phyloP scores from a whole-genome alignment of 2,329 filamentous ascomycete species.

The Alternaria sp. region DNA sequence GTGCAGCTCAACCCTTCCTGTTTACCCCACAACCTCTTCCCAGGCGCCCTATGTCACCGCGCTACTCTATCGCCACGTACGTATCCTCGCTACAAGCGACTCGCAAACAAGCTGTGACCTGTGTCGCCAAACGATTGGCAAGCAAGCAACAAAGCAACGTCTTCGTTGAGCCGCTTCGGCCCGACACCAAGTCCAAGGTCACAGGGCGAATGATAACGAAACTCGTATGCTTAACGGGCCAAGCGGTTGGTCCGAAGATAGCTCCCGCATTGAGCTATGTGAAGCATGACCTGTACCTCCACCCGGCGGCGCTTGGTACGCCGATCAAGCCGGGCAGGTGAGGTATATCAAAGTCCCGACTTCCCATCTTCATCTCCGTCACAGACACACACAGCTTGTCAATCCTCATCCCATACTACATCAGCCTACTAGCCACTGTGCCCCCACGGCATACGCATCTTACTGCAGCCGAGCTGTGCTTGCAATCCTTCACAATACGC shows the following conservation, averaged over 20 bases:
- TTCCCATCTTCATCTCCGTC: conserved; percentile 20
- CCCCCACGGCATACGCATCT: conserved; percentile 41
- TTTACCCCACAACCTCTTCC: conserved; percentile 37
- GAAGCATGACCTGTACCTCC: conserved; percentile 36
- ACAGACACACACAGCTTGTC: conserved; percentile 15
- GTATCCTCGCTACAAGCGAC: conserved; percentile 2
- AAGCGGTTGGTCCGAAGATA: conserved; percentile 28
- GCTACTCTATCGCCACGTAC: conserved; percentile 7
- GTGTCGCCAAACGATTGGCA: background rate
- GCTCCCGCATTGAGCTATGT: conserved; percentile 27
- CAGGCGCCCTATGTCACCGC: conserved; percentile 17
- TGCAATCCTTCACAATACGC: conserved; percentile 28
- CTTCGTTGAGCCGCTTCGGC: conserved; percentile 19
- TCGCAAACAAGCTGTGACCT: background rate
- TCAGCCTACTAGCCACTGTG: conserved; percentile 13
- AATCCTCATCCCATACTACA: conserved; percentile 26
- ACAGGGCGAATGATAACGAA: conserved; percentile 24
- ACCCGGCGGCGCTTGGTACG: conserved; percentile 26
- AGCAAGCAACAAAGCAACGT: conserved; percentile 10
- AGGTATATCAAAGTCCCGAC: conserved; percentile 43
- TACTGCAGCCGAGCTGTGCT: conserved; percentile 32
- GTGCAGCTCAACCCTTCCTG: conserved; percentile 22
- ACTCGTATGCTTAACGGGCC: conserved; percentile 11
- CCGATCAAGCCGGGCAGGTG: conserved; percentile 28
- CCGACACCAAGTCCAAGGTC: conserved; percentile 11